Conservation (phyloP, 108 stramenopile species). For the Hondaea fermentalgiana region DNA sequence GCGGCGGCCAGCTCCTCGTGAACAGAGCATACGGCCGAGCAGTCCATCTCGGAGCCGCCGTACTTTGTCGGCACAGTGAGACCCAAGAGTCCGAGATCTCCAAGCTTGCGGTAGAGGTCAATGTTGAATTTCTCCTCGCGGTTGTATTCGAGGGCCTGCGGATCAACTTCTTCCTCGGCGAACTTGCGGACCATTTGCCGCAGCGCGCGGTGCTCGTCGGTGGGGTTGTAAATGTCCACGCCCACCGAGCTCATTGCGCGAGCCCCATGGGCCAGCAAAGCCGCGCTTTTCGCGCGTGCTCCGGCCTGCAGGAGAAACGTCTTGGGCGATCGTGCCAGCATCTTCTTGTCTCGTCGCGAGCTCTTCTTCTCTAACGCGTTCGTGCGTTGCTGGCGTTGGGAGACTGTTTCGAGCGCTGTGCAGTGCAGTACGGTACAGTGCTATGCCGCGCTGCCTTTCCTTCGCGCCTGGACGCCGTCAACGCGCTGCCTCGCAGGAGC, state of each 20-base stretch:
- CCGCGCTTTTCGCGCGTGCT: too few relatives aligned
- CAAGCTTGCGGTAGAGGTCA: constrained; percentile 69
- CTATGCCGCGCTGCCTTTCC: too few relatives aligned
- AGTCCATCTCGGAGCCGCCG: constrained; percentile 80
- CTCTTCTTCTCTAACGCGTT: too few relatives aligned
- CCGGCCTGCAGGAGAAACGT: too few relatives aligned
- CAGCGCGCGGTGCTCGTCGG: constrained; percentile 74
- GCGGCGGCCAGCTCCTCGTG: constrained; percentile 68
- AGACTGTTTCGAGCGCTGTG: too few relatives aligned
- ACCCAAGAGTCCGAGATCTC: constrained; percentile 84
- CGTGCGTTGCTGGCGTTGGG: too few relatives aligned
- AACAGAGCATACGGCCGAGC: constrained; percentile 71
- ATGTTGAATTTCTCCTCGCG: constrained; percentile 77
- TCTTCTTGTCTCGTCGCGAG: too few relatives aligned
- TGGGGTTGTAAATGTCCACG: constrained; percentile 62
- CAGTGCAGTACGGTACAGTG: too few relatives aligned
- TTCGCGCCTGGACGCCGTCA: too few relatives aligned
- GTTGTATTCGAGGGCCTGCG: constrained; percentile 80
- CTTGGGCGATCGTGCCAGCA: too few relatives aligned
- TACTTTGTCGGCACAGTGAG: constrained; percentile 79
- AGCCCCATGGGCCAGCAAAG: too few relatives aligned
- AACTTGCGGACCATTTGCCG: constrained; percentile 68
- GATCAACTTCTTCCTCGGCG: constrained; percentile 73
- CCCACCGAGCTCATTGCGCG: not conserved
- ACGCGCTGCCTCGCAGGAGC: too few relatives aligned